Conservation (phyloP, 306 rosid genomes). For the Cucumis sativus region Cucumber_9930_V3 NC_026659.2:558001-558500, state of each 20-base stretch:
- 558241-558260: conserved; percentile 35
- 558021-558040: conserved; percentile 19
- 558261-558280: conserved; percentile 66
- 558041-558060: conserved; percentile 27
- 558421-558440: conserved; percentile 37
- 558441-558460: conserved; percentile 67
- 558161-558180: conserved; percentile 42
- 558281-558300: conserved; percentile 30
- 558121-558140: conserved; percentile 50
- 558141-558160: conserved; percentile 76
- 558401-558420: conserved; percentile 46
- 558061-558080: conserved; percentile 42
- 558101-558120: conserved; percentile 29
- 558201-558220: conserved; percentile 69
- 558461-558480: conserved; percentile 61
- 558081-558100: conserved; percentile 12
- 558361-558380: conserved; percentile 39
- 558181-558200: conserved; percentile 45
- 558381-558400: conserved; percentile 10
- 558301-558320: conserved; percentile 33
- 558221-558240: conserved; percentile 42
- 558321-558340: conserved; percentile 44
- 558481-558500: conserved; percentile 37
- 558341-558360: conserved; percentile 40
- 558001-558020: conserved; percentile 32